A percentile compares a stretch with the other conserved stretches of the same genome.
Evolutionary conservation across 2,329 filamentous ascomycete species (phyloP).

Genomic region (Fusarium buharicum): DNA sequence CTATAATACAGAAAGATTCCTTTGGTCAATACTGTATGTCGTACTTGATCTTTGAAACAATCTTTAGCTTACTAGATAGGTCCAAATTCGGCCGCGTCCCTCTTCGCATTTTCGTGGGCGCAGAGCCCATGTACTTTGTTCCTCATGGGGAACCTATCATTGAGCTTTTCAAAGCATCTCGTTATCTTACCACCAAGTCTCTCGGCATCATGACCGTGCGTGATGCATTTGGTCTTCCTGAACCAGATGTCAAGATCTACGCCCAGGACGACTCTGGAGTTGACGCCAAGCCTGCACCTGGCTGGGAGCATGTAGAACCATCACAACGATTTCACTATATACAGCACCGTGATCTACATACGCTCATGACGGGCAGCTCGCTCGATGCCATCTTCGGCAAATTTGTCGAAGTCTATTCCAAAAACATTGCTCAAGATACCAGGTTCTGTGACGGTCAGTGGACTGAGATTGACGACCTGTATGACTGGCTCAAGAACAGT

Average conservation of each 20-base stretch:
- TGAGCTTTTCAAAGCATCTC: slow-evolving; percentile 29
- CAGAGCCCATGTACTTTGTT: slow-evolving; percentile 34
- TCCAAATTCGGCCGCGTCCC: slow-evolving; percentile 34
- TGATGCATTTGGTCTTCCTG: slow-evolving; percentile 32
- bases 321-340: slow-evolving; percentile 20
- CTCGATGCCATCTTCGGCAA: slow-evolving; percentile 14
- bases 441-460: slow-evolving; percentile 12
- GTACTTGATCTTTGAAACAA: rapidly evolving
- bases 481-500: slow-evolving; percentile 21
- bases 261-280: slow-evolving; percentile 16
- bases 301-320: slow-evolving; percentile 25
- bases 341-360: slow-evolving; percentile 27
- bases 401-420: slow-evolving; percentile 20
- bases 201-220: slow-evolving; percentile 30
- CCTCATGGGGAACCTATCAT: slow-evolving; percentile 28
- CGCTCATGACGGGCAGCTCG: slow-evolving; percentile 8
- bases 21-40: slow-evolving; percentile 24
- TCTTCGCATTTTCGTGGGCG: slow-evolving; percentile 28
- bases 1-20: slow-evolving; percentile 27
- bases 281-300: slow-evolving; percentile 22
- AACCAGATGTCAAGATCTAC: slow-evolving; percentile 15
- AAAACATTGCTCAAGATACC: slow-evolving; percentile 4
- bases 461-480: slow-evolving; percentile 29
- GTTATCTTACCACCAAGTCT: slow-evolving; percentile 26
- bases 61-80: slow-evolving; percentile 8